Evolutionary conservation across 257 asterid genomes (phyloP).

Genomic region (Fraxinus anomala): DNA sequence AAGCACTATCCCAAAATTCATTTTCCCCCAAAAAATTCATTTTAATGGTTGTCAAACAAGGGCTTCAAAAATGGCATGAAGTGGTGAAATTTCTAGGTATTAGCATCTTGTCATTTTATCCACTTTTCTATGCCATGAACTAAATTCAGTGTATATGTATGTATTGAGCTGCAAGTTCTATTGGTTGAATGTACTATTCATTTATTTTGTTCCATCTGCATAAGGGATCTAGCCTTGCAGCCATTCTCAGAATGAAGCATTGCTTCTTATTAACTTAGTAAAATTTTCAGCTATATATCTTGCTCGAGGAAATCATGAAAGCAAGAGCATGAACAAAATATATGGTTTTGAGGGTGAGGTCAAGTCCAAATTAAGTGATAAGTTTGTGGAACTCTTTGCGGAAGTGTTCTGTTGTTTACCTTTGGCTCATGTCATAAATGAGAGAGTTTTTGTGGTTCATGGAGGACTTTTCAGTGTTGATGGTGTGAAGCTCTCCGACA

Average conservation of each 20-base stretch:
- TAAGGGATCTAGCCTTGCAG: neutral
- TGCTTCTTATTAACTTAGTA: conserved; percentile 26
- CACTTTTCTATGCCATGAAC: neutral
- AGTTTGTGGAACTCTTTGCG: conserved; percentile 90
- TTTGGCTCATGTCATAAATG: conserved; percentile 85
- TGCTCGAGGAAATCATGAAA: conserved; percentile 95
- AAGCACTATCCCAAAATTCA: too few species aligned
- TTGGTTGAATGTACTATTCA: neutral
- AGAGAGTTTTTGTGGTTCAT: conserved; percentile 87
- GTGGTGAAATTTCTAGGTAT: neutral
- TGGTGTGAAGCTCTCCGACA: conserved; percentile 95
- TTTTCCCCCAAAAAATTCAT: too few species aligned
- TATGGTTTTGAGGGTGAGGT: conserved; percentile 99
- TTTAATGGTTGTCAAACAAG: too few species aligned
- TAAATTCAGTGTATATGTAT: conserved; percentile 4
- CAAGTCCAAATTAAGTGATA: conserved; percentile 83
- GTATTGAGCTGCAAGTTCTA: conserved; percentile 1
- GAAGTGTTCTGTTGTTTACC: conserved; percentile 98
- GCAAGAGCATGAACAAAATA: conserved; percentile 99
- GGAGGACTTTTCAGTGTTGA: conserved; percentile 99
- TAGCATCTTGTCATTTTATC: neutral
- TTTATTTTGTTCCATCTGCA: neutral
- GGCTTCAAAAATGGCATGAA: neutral
- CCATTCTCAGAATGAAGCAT: conserved; percentile 13
- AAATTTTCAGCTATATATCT: conserved; percentile 80